Base-by-base conservation (phyloP, 805 yeast species). In the Saturnispora sekii region DNA sequence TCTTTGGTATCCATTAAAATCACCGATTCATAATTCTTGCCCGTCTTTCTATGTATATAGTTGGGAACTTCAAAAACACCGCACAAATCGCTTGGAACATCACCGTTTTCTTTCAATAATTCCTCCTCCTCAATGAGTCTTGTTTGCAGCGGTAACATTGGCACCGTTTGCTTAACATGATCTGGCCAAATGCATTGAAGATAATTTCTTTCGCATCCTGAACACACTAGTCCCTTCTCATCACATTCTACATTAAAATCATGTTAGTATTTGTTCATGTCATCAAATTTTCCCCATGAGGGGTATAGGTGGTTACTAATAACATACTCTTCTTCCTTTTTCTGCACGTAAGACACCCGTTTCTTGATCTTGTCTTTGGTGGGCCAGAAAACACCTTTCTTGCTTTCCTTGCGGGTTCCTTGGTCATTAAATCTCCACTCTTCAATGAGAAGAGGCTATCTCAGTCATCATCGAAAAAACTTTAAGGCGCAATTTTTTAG, bases 31-130 rank as follows among this genome's bases (percentile, higher is more conserved):
- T 37, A n/a, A 8, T 32, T 18, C 11, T 38, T 37, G 2, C 18
- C 14, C 5, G 38, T 21, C 33, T 44, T 39, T 29, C 40, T 26
- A 43, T 55, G 60, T 21, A 43, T 51, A 41, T 60, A 61, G 2
- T 51, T 44, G 15, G 47, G 42, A 21, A 61, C n/a, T 33, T 53
- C 54, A 12, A 61, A 53, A 11, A 58, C 54, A 2, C 58, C 54
- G 41, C 64, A 61, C 51, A 60, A 47, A 7, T 49, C 50, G 2
- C 49, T 35, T 6, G 65, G 65, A 11, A 61, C 51, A 34, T 50
- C 37, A 46, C 62, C 80, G 39, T 79, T 80, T 59, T 74, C 84
- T 17, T 80, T 79, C 8, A 11, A 17, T 12, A 37, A 15, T 8
- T 33, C 43, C n/a, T 12, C 15, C 14, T 41, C 36, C 15, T 40